phyloP scores from a whole-genome alignment of 805 yeast species.

The Kodamaea neixiangensis region DNA sequence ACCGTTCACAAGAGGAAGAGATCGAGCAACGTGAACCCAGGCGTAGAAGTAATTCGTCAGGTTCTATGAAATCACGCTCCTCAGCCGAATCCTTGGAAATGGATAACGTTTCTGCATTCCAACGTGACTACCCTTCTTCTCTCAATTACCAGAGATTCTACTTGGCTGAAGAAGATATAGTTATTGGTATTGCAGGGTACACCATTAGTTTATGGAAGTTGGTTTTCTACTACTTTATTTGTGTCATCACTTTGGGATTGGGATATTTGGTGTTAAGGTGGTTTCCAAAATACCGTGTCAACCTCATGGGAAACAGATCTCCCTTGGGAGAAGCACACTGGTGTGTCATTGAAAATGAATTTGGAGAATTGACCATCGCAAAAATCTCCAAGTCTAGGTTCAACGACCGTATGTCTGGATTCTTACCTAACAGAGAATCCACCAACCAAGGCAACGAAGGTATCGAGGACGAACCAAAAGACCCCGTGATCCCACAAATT shows the following conservation, averaged over 20 bases:
- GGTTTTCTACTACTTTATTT: constrained; percentile 52
- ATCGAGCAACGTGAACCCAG: constrained; percentile 12
- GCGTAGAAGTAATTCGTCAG: constrained; percentile 28
- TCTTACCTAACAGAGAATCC: constrained; percentile 42
- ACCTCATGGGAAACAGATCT: constrained; percentile 60
- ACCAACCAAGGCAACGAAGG: constrained; percentile 13
- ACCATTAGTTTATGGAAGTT: constrained; percentile 49
- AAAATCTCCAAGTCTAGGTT: constrained; percentile 60
- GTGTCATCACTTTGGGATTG: constrained; percentile 66
- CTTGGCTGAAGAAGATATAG: constrained; percentile 93
- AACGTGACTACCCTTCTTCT: constrained; percentile 32
- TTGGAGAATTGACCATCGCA: constrained; percentile 75
- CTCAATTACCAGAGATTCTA: constrained; percentile 76
- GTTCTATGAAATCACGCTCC: constrained; percentile 25
- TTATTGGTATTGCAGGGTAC: constrained; percentile 93
- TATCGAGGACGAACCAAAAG: constrained; percentile 32
- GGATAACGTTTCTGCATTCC: constrained; percentile 3
- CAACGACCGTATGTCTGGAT: constrained; percentile 69
- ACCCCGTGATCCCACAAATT: constrained; percentile 69
- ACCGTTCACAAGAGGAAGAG: neutral
- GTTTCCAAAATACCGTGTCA: constrained; percentile 77
- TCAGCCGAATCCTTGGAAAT: constrained; percentile 14
- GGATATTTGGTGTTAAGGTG: constrained; percentile 76
- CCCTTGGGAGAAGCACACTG: constrained; percentile 86
- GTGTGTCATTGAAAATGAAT: constrained; percentile 92